Conservation (phyloP, 1,284 basidiomycete genomes). For the Tilletia setariae region DNA sequence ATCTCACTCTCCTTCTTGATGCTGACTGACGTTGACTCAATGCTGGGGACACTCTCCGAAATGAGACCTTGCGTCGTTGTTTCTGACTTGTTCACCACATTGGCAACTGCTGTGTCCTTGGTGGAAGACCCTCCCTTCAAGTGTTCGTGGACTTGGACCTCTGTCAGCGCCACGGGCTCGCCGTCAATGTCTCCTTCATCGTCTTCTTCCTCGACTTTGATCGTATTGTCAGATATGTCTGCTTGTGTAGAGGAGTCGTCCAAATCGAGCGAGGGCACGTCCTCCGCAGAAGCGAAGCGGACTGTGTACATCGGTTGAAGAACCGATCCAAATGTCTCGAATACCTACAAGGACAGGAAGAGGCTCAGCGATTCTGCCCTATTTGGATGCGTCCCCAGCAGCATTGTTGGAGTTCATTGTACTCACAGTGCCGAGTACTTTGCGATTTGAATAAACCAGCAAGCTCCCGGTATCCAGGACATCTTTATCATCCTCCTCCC, state of each 20-base stretch:
- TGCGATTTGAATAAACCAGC: conserved; percentile 76
- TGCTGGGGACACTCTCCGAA: too few relatives aligned
- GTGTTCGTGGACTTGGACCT: too few relatives aligned
- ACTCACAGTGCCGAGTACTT: conserved; percentile 75
- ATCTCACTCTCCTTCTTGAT: neutral
- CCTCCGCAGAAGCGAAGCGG: conserved; percentile 54
- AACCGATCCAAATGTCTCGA: conserved; percentile 86
- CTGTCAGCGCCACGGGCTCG: too few relatives aligned
- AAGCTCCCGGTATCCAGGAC: conserved; percentile 88
- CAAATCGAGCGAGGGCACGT: conserved; percentile 22
- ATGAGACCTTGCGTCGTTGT: too few relatives aligned
- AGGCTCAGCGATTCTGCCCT: neutral
- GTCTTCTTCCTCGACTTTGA: neutral
- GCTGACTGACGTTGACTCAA: too few relatives aligned
- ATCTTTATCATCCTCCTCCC: conserved; percentile 25
- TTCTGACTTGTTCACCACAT: neutral
- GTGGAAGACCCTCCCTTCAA: too few relatives aligned
- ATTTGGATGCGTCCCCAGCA: neutral
- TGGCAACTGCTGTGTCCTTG: conserved; percentile 51
- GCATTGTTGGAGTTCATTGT: neutral
- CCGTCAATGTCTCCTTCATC: conserved; percentile 6
- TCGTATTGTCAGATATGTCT: neutral
- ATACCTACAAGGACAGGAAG: conserved; percentile 61
- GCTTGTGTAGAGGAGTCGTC: neutral
- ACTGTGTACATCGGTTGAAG: conserved; percentile 78